Evolutionary conservation across 768 basidiomycete species (phyloP), one percentile per base, ranked within the genome.

Genomic region (Lyophyllum semitale): DNA sequence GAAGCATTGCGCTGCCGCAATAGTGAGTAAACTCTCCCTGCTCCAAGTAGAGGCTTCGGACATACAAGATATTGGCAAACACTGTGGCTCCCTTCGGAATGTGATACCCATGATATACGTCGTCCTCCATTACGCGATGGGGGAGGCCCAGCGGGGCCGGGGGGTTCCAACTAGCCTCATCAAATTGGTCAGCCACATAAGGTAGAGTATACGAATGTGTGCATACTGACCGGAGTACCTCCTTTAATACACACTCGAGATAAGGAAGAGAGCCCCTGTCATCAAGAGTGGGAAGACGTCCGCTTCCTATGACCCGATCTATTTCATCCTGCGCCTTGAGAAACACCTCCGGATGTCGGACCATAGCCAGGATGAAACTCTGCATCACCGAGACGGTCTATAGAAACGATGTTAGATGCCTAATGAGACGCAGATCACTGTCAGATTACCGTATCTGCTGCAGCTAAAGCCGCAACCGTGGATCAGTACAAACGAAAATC

Each of bases 281-380:
- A 25, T 72, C 64, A 26, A 79, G 60, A 51, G 68, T 78, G 9
- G 83, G 84, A 27, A 85, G 70, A 44, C 81, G 75, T 45, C 72
- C 66, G 37, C 55, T 66, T 41, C 79, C 78, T 55, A 78, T 66
- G 7, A 80, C 73, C 44, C 57, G 59, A 64, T 85, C 83, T 33
- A 86, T 67, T 64, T 86, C 81, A 42, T 68, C 68, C 59, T 84
- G 84, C 9, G 73, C 76, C 63, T 74, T 77, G 57, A 65, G 68
- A 48, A 80, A 75, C 17, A 81, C 75, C 3, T 78, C 68, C 17
- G 84, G 84, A 63, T 83, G 63, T 27, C 79, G 70, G 43, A 80
- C 69, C 81, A 85, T 83, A 4, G 82, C 78, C 9, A 84, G 74
- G 22, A 82, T 57, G 62, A 85, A 84, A 3, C 76, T 72, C 35